These are phyloP conservation scores for Magnusiomyces suaveolens DNA, from an alignment of 1,139 yeast genomes.

Conservation along the genomic window DNA sequence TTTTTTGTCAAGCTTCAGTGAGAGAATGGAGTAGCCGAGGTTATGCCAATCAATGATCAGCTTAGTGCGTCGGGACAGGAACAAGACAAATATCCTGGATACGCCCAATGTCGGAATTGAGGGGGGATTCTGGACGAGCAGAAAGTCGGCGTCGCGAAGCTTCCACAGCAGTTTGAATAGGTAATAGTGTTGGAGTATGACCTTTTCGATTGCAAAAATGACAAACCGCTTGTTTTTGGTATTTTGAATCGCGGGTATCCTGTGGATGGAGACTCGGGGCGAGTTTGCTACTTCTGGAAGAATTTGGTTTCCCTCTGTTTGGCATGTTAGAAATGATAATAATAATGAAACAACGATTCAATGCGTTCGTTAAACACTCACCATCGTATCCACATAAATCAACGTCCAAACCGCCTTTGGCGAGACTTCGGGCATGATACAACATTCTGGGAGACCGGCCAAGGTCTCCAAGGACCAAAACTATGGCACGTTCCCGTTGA, in stretches of 20 bases:
- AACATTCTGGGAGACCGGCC: slow-evolving; percentile 96
- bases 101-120: slow-evolving; percentile 71
- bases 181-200: slow-evolving; percentile 43
- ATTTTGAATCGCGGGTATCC: slow-evolving; percentile 41
- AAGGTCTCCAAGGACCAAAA: slow-evolving; percentile 83
- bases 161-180: slow-evolving; percentile 42
- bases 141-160: slow-evolving; percentile 54
- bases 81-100: slow-evolving; percentile 44
- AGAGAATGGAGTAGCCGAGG: slow-evolving; percentile 74
- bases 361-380: slow-evolving; percentile 23
- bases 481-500: slow-evolving; percentile 47
- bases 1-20: slow-evolving; percentile 41
- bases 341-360: background rate
- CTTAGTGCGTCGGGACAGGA: slow-evolving; percentile 49
- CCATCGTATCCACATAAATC: slow-evolving; percentile 80
- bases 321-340: background rate
- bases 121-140: slow-evolving; percentile 87
- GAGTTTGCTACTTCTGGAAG: slow-evolving; percentile 11
- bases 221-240: slow-evolving; percentile 42
- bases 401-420: slow-evolving; percentile 61
- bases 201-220: slow-evolving; percentile 52
- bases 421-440: slow-evolving; percentile 77
- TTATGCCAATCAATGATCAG: slow-evolving; percentile 95
- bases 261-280: slow-evolving; percentile 21
- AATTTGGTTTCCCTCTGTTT: slow-evolving; percentile 9